Base-by-base conservation (phyloP, 75 land plant genomes). In the Cryptomeria japonica region DNA sequence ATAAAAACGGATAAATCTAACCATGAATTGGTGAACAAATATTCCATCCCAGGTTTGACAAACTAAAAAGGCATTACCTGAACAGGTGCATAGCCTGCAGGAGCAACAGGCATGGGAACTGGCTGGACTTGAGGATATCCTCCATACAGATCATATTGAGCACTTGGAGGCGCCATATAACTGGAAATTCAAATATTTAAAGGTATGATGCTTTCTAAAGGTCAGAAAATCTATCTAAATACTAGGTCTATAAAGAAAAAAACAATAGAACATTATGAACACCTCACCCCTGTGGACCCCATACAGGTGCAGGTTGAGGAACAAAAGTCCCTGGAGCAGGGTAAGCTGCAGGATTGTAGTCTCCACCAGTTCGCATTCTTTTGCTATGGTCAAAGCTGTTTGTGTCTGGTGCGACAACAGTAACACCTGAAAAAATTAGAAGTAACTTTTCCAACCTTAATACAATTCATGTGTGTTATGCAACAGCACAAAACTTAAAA, bases 61-160 rank as follows among this genome's bases (percentile, higher is more conserved):
- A 19, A 28, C 16, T 56, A 41, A 15, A 28, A 85, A 36, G 25
- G 41, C 10, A 22, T 70, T 85, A 96, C 99, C 99, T 97, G 99
- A 68, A 97, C 92, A 86, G 99, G 99, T 14, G 95, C 97, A 95
- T 98, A 98, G 80, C 94, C 95, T 88, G 95, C 90, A 31, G 97
- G 97, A 68, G 96, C 98, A 55, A 92, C 80, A 83, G 95, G 90
- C 85, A 93, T 88, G 37, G 92, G 88, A 41, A 96, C 92, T 55
- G 92, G 95, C 86, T 96, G 90, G 80, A 90, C 76, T 37, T 90
- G 93, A 56, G 93, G 86, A 89, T 98, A 98, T 10, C 95, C 96
- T 46, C 92, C 94, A 91, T 97, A 98, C 82, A 95, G 97, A 90
- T 98, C 99, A 93, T 95, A 98, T 12, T 95, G 96, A 49, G 97